Conservation (phyloP, 192 early-diverging fungal genomes). For the Coemansia sp. region DNA sequence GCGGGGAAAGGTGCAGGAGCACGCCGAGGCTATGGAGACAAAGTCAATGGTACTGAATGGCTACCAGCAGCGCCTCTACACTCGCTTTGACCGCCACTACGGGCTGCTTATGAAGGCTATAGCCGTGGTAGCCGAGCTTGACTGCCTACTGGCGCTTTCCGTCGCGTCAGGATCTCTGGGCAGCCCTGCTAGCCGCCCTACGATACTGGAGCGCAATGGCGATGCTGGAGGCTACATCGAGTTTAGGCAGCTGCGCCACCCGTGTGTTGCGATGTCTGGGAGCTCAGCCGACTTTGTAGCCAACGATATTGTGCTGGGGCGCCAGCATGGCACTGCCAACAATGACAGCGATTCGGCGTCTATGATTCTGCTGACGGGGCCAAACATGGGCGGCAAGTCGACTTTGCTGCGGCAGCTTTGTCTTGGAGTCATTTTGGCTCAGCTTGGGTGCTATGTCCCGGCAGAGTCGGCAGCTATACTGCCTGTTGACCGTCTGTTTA, state of each 20-base stretch:
- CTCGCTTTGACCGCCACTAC: constrained; percentile 82
- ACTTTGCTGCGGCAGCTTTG: constrained; percentile 94
- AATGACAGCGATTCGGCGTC: constrained; percentile 40
- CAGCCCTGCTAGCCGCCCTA: constrained; percentile 81
- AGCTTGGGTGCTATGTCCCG: constrained; percentile 93
- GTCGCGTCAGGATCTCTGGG: constrained; percentile 65
- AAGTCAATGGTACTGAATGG: constrained; percentile 72
- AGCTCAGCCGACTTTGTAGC: constrained; percentile 79
- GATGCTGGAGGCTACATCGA: constrained; percentile 66
- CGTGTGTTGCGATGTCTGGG: constrained; percentile 64
- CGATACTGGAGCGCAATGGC: constrained; percentile 63
- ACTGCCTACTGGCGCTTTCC: constrained; percentile 79
- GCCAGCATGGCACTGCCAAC: constrained; percentile 11
- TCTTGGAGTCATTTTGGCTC: constrained; percentile 93
- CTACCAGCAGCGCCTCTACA: constrained; percentile 72
- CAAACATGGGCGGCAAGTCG: constrained; percentile 99
- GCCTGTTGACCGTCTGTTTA: constrained; percentile 92
- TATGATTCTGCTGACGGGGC: constrained; percentile 92
- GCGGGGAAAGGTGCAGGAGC: constrained; percentile 63
- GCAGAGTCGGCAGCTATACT: constrained; percentile 70
- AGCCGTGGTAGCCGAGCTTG: constrained; percentile 76
- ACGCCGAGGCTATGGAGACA: constrained; percentile 80
- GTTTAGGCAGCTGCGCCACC: constrained; percentile 88
- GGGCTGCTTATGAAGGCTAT: constrained; percentile 67
- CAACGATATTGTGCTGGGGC: constrained; percentile 85